phyloP scores from a whole-genome alignment of 2,329 filamentous ascomycete species.

The Penicillium sp. region DNA sequence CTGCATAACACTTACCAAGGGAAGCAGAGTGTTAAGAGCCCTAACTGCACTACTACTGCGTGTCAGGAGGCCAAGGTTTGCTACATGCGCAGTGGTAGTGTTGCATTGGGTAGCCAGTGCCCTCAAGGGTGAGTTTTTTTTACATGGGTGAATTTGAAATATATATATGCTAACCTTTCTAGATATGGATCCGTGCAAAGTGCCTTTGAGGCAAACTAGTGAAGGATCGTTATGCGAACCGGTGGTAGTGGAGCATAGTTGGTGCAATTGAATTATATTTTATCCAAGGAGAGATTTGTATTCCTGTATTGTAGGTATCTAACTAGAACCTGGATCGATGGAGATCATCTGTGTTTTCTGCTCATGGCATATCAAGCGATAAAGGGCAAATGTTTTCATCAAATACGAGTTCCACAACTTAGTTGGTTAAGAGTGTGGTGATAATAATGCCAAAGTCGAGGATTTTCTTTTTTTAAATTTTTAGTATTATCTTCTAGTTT shows the following conservation, averaged over 20 bases:
- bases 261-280: not conserved
- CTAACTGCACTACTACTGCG: slow-evolving; percentile 53
- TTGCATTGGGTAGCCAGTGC: slow-evolving; percentile 53
- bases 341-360: too few relatives aligned
- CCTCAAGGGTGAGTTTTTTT: slow-evolving; percentile 47
- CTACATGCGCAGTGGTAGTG: slow-evolving; percentile 59
- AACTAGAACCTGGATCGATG: too few relatives aligned
- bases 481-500: too few relatives aligned
- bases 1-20: slow-evolving; percentile 55
- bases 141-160: not conserved
- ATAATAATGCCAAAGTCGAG: slow-evolving; percentile 19
- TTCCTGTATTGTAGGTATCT: not conserved
- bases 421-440: slow-evolving; percentile 18
- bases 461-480: too few relatives aligned
- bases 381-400: not conserved
- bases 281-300: not conserved
- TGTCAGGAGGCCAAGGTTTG: slow-evolving; percentile 58
- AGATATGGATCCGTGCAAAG: slow-evolving; percentile 46
- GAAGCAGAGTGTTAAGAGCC: slow-evolving; percentile 52
- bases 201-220: slow-evolving; percentile 26
- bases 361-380: too few relatives aligned
- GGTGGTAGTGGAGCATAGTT: too few relatives aligned
- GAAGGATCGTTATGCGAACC: not conserved
- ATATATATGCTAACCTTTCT: slow-evolving; percentile 8
- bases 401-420: slow-evolving; percentile 10